These are phyloP conservation scores for Globisporangium splendens DNA, from an alignment of 352 stramenopile species.

Conservation along the genomic window DNA sequence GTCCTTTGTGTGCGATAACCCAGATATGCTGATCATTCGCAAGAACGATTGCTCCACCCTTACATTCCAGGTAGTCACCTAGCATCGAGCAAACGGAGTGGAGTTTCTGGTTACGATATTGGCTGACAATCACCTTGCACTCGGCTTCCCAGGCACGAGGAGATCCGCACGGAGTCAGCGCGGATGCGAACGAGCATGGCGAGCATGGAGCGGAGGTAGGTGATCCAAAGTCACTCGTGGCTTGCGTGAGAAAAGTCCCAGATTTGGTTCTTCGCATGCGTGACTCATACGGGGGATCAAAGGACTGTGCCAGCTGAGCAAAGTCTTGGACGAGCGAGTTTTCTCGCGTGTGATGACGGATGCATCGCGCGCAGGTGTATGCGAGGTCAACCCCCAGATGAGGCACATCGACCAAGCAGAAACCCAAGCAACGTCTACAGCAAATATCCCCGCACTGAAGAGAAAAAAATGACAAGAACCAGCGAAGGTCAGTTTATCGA, in stretches of 20 bases:
- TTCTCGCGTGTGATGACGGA: constrained; percentile 48
- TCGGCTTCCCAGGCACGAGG: constrained; percentile 20
- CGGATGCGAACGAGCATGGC: constrained; percentile 29
- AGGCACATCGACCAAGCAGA: constrained; percentile 66
- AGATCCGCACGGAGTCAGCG: constrained; percentile 30
- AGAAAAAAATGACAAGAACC: constrained; percentile 10
- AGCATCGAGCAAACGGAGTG: constrained; percentile 66
- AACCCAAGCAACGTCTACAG: constrained; percentile 61
- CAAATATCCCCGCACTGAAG: constrained; percentile 69
- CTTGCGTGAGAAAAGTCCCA: constrained; percentile 8
- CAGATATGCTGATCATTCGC: constrained; percentile 56
- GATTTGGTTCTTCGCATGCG: constrained; percentile 6
- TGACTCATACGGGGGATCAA: constrained; percentile 23
- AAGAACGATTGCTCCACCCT: constrained; percentile 60
- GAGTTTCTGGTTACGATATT: constrained; percentile 69
- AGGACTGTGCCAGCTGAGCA: constrained; percentile 32
- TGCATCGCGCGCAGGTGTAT: constrained; percentile 61
- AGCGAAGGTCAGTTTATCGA: constrained; percentile 10
- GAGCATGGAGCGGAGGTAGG: not conserved
- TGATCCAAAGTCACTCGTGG: constrained; percentile 3
- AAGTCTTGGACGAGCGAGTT: constrained; percentile 45
- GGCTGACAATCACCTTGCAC: constrained; percentile 68
- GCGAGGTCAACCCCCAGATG: constrained; percentile 56
- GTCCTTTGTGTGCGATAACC: constrained; percentile 60
- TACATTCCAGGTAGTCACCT: constrained; percentile 69